These are phyloP conservation scores for Fusarium sp. DNA, from an alignment of 2,329 filamentous ascomycete species.

Conservation along the genomic window DNA sequence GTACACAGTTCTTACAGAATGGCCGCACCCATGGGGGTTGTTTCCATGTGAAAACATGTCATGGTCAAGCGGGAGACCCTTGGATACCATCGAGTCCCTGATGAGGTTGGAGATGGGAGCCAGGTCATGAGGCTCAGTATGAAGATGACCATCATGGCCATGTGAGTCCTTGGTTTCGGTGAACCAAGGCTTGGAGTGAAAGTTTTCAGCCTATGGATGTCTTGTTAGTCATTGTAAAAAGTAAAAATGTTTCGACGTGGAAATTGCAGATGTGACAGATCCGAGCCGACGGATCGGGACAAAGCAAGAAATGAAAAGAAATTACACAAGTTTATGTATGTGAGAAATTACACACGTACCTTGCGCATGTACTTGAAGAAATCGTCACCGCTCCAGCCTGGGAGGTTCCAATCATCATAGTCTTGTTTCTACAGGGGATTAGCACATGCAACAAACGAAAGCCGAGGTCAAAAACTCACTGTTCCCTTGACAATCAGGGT, in stretches of 20 bases:
- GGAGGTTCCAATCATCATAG: conserved; percentile 66
- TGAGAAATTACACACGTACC: conserved; percentile 44
- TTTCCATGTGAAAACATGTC: conserved; percentile 69
- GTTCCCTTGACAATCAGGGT: conserved; percentile 61
- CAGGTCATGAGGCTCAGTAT: conserved; percentile 68
- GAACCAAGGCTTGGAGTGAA: conserved; percentile 69
- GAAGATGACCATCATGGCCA: conserved; percentile 63
- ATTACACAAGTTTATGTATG: background rate
- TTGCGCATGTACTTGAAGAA: conserved; percentile 68
- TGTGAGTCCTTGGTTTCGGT: conserved; percentile 60
- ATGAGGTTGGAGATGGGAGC: conserved; percentile 68
- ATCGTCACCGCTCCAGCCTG: conserved; percentile 67
- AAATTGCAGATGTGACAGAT: background rate
- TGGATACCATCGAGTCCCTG: conserved; percentile 64
- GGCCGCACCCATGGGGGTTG: conserved; percentile 66
- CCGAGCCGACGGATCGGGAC: background rate
- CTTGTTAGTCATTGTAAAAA: background rate
- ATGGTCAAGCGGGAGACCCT: conserved; percentile 64
- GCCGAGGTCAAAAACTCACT: background rate
- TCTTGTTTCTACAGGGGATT: conserved; percentile 50
- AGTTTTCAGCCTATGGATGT: conserved; percentile 61
- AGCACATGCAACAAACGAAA: background rate
- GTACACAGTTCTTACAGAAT: conserved; percentile 64
- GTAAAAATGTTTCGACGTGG: background rate
- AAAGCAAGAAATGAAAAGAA: conserved; percentile 1